Base-by-base conservation (phyloP, 441 rosid species). In the Cnidoscolus chayamansa region DNA sequence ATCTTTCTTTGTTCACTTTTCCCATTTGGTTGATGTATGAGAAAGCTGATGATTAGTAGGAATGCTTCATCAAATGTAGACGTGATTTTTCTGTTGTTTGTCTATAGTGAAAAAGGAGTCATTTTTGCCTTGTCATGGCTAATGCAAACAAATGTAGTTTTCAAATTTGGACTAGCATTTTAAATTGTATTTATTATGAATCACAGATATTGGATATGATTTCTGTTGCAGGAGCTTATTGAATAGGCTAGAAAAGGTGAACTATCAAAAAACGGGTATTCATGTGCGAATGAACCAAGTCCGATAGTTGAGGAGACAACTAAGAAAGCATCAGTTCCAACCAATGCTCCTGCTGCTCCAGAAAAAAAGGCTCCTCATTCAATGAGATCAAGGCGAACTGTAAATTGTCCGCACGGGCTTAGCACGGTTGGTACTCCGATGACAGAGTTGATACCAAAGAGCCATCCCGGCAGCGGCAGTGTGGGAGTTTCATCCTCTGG, bases 311-410 rank as follows among this genome's bases (percentile, higher is more conserved):
- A 8, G 20, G 88, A 86, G 63, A 73, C 79, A 0, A 45, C 82
- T 16, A 76, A 65, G 70, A 70, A 51, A 68, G 85, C 81, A 65
- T 84, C 96, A 32, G 84, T 55, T 35, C 75, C 81, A 78, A 79
- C 12, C 31, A 54, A 79, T 74, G 83, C 83, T 61, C 84, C 71
- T 58, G 79, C 83, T 71, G 77, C 83, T 63, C 68, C 92, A 56
- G 72, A 75, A 72, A 77, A 72, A 70, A 84, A 86, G 63, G 86
- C 89, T 7, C 83, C 84, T 69, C 98, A 91, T 81, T 90, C 99
- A 37, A 90, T 83, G 91, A 87, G 99, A 83, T 96, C 99, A 40
- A 87, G 97, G 78, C 85, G 97, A 75, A 90, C 97, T 32, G 81
- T 98, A 13, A 86, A 87, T 10, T 93, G 98, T 25, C 25, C 25